Evolutionary conservation across 1,284 basidiomycete genomes (phyloP).

Genomic region (Ustilago loliicola): DNA sequence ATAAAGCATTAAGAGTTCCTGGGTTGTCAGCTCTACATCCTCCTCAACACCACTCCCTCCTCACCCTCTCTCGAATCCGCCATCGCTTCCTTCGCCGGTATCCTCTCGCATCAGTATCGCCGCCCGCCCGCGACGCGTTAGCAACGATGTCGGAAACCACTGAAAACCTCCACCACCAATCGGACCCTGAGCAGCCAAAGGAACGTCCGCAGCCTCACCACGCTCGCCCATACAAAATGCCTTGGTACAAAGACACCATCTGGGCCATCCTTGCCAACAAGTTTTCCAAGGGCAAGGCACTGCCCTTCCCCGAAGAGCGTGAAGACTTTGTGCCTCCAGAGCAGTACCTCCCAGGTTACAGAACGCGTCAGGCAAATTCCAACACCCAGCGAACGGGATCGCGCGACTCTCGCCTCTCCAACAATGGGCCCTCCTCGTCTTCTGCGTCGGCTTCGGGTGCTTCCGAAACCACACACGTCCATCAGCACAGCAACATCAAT

Average conservation of each 20-base stretch:
- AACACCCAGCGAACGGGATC: constrained; percentile 8
- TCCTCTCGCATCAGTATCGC: background rate
- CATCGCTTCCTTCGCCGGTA: background rate
- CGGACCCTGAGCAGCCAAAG: constrained; percentile 10
- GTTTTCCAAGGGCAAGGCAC: constrained; percentile 31
- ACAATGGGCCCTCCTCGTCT: background rate
- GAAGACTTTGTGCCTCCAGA: constrained; percentile 41
- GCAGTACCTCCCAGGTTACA: constrained; percentile 42
- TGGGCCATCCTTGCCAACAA: constrained; percentile 39
- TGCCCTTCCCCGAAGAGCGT: constrained; percentile 42
- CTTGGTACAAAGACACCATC: constrained; percentile 50
- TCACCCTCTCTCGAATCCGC: background rate
- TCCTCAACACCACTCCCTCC: background rate
- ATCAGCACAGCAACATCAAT: constrained; percentile 23
- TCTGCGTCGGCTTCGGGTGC: constrained; percentile 7
- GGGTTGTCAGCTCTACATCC: background rate
- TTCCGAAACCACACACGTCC: constrained; percentile 17
- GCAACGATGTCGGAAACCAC: background rate
- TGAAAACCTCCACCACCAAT: constrained; percentile 31
- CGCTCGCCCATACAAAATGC: constrained; percentile 19
- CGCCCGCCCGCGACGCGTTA: background rate
- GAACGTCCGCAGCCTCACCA: constrained; percentile 28
- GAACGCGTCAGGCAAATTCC: constrained; percentile 8
- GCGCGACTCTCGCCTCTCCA: background rate
- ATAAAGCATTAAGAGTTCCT: background rate